Conservation (phyloP, 352 stramenopile species). For the Phytopythium boreale region DNA sequence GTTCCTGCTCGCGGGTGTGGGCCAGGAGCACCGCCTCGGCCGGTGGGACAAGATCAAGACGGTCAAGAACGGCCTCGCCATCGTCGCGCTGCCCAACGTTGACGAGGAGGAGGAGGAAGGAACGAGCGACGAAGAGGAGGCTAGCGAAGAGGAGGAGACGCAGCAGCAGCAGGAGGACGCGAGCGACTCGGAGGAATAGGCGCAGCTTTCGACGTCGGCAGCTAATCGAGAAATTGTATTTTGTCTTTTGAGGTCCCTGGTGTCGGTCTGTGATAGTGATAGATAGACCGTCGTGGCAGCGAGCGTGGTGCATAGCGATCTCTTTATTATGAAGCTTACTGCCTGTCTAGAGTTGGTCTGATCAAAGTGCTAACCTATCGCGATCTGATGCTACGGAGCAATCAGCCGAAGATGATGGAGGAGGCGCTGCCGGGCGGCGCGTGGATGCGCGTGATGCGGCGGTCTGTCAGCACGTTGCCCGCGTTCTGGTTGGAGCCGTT, state of each 20-base stretch:
- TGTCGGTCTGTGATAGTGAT: background rate
- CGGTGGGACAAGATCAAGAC: slow-evolving; percentile 88
- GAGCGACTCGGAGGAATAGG: slow-evolving; percentile 6
- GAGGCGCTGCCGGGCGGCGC: slow-evolving; percentile 82
- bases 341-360: slow-evolving; percentile 2
- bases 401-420: slow-evolving; percentile 72
- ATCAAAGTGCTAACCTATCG: slow-evolving; percentile 11
- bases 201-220: background rate
- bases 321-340: slow-evolving; percentile 7
- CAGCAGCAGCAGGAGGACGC: slow-evolving; percentile 14
- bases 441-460: slow-evolving; percentile 88
- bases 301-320: background rate
- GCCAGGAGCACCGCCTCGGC: slow-evolving; percentile 91
- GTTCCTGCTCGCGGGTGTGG: slow-evolving; percentile 89
- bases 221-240: slow-evolving; percentile 8
- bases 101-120: slow-evolving; percentile 28
- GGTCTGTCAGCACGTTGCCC: slow-evolving; percentile 89
- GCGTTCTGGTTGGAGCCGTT: slow-evolving; percentile 83
- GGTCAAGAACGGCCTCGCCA: slow-evolving; percentile 88
- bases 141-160: slow-evolving; percentile 24
- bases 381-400: slow-evolving; percentile 1
- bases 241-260: background rate
- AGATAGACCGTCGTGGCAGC: too few species aligned
- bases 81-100: slow-evolving; percentile 83
- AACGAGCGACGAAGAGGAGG: slow-evolving; percentile 27